Evolutionary conservation across 1,284 basidiomycete genomes (phyloP).

Genomic region (Ceratobasidium sp.): DNA sequence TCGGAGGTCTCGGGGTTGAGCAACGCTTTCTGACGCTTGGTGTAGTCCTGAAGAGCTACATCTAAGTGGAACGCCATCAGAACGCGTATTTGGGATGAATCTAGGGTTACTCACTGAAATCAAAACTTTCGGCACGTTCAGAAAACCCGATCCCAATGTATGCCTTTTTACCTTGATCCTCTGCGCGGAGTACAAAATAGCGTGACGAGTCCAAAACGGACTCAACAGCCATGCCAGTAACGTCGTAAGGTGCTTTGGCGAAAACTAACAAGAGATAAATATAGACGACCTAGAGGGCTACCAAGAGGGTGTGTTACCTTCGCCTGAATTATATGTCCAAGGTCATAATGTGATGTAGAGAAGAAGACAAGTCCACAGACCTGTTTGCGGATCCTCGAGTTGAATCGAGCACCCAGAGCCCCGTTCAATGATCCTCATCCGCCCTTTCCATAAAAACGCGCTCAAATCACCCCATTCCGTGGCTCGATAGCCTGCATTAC

Average conservation of each 20-base stretch:
- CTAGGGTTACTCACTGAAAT: constrained; percentile 76
- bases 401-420: constrained; percentile 66
- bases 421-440: constrained; percentile 85
- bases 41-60: constrained; percentile 94
- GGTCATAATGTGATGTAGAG: not conserved
- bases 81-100: not conserved
- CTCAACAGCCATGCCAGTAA: constrained; percentile 85
- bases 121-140: constrained; percentile 91
- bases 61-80: constrained; percentile 59
- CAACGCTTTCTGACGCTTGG: constrained; percentile 75
- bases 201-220: constrained; percentile 95
- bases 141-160: constrained; percentile 95
- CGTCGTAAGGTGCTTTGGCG: constrained; percentile 89
- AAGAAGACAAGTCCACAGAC: constrained; percentile 57
- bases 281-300: not conserved
- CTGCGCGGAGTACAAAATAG: constrained; percentile 94
- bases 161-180: constrained; percentile 85
- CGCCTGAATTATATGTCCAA: constrained; percentile 45
- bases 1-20: constrained; percentile 61
- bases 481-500: constrained; percentile 78
- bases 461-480: constrained; percentile 87
- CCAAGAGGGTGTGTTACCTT: constrained; percentile 48
- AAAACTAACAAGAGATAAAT: constrained; percentile 68
- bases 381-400: constrained; percentile 80
- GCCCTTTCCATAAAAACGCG: constrained; percentile 87